These are phyloP conservation scores for Thelonectria blattea DNA, from an alignment of 2,329 filamentous ascomycete species.

Conservation along the genomic window DNA sequence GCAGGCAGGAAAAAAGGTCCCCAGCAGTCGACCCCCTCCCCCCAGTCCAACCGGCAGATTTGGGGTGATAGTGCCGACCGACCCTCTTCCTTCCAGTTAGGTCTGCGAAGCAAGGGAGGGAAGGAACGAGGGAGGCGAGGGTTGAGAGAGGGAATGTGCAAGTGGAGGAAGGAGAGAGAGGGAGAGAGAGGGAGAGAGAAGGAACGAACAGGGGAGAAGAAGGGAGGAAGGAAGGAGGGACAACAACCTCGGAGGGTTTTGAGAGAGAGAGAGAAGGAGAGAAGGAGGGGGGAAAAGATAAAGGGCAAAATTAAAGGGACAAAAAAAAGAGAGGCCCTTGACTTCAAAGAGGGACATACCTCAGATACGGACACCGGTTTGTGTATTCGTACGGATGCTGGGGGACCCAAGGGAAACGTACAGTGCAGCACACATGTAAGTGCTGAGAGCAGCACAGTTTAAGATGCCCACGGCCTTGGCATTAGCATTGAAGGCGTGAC, in stretches of 20 bases:
- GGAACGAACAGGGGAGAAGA: background rate
- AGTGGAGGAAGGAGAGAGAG: slow-evolving; percentile 3
- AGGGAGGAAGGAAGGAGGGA: no score
- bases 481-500: no score
- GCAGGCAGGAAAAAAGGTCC: background rate
- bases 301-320: background rate
- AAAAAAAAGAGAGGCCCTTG: no score
- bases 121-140: slow-evolving; percentile 20
- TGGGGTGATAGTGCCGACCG: slow-evolving; percentile 2
- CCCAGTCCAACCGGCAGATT: slow-evolving; percentile 2
- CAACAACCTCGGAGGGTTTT: no score
- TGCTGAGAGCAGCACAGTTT: no score
- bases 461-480: no score
- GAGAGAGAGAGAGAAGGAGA: slow-evolving; percentile 13
- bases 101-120: background rate
- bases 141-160: background rate
- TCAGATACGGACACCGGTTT: no score
- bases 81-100: background rate
- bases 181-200: slow-evolving; percentile 7
- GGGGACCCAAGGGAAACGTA: slow-evolving; percentile 3
- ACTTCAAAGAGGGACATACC: no score
- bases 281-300: background rate
- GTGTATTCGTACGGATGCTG: background rate
- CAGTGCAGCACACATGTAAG: background rate
- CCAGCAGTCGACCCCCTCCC: background rate